A percentile compares a stretch with the other conserved stretches of the same genome.
phyloP scores from a whole-genome alignment of 139 green algal genomes.

The Coccomyxa sp. region DNA sequence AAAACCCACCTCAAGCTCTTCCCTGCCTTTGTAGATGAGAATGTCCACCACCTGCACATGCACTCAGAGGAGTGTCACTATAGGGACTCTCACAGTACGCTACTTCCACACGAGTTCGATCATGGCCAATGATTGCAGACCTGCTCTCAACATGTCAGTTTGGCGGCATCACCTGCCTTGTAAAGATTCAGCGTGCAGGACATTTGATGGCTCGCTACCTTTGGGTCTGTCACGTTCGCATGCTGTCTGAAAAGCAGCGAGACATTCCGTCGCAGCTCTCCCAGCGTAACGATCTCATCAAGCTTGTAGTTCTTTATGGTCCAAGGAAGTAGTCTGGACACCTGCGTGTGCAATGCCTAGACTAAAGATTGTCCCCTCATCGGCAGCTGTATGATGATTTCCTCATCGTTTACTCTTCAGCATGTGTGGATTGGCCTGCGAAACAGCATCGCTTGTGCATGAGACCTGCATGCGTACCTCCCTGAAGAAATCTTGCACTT shows the following conservation, averaged over 20 bases:
- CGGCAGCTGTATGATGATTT: too few relatives aligned
- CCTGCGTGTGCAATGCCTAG: slow-evolving; percentile 19
- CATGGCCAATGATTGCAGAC: background rate
- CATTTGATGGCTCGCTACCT: background rate
- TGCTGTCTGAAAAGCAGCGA: slow-evolving; percentile 37
- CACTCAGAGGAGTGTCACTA: too few relatives aligned
- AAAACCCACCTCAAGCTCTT: slow-evolving; percentile 75
- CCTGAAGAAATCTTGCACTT: slow-evolving; percentile 22
- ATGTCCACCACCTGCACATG: slow-evolving; percentile 60
- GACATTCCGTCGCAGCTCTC: slow-evolving; percentile 39
- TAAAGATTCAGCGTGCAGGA: background rate
- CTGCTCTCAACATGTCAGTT: too few relatives aligned
- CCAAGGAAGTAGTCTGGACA: slow-evolving; percentile 42
- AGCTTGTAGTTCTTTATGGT: slow-evolving; percentile 47
- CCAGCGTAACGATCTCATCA: slow-evolving; percentile 39
- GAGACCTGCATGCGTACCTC: background rate
- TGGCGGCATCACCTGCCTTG: background rate
- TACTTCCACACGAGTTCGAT: background rate
- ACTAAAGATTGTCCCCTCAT: background rate
- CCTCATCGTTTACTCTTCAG: background rate
- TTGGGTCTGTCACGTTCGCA: slow-evolving; percentile 19
- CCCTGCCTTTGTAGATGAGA: slow-evolving; percentile 81
- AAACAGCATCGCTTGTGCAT: background rate
- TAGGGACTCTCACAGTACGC: background rate
- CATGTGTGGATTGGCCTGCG: background rate